Evolutionary conservation across 192 early-diverging fungal species (phyloP), one percentile per base, ranked within the genome.

Genomic region (Kickxella alabastrina): DNA sequence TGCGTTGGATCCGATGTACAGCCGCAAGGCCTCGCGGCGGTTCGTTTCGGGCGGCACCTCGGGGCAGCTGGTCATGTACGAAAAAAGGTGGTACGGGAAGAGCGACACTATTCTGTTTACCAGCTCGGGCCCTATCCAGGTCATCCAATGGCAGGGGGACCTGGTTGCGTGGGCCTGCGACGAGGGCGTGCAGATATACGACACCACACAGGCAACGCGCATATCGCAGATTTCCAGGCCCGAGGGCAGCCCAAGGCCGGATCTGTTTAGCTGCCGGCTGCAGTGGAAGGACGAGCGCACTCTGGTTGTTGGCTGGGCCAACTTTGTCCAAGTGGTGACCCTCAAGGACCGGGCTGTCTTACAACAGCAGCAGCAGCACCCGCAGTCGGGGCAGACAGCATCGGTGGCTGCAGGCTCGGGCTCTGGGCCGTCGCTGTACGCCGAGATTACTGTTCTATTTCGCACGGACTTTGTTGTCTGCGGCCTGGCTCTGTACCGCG

Each of bases 151-250:
- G 97, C 67, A 84, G 26, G 82, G 71, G 5, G 82, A 79, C 21
- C 80, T 88, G 54, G 89, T 98, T 59, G 95, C 93, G 0, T 99
- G 94, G 93, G 91, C 93, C 1, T 93, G 92, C 61, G 94, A 97
- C 52, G 79, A 85, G 46, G 91, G 91, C 21, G 86, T 89, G 12
- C 83, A 88, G 51, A 79, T 98, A 10, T 95, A 95, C 53, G 91
- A 95, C 59, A 82, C 83, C 0, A 56, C 60, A 2, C 72, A 75
- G 17, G 79, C 82, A 18, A 75, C 81, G 39, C 84, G 88, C 28
- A 91, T 98, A 46, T 89, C 88, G 19, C 89, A 85, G 53, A 84
- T 98, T 47, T 86, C 86, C 36, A 68, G 93, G 14, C 87, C 91
- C 3, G 78, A 77, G 23, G 80, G 79, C 21, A 89, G 85, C 53